Evolutionary conservation across 1,284 basidiomycete genomes (phyloP), one percentile per base, ranked within the genome.

Genomic region (Heliocybe sulcata): DNA sequence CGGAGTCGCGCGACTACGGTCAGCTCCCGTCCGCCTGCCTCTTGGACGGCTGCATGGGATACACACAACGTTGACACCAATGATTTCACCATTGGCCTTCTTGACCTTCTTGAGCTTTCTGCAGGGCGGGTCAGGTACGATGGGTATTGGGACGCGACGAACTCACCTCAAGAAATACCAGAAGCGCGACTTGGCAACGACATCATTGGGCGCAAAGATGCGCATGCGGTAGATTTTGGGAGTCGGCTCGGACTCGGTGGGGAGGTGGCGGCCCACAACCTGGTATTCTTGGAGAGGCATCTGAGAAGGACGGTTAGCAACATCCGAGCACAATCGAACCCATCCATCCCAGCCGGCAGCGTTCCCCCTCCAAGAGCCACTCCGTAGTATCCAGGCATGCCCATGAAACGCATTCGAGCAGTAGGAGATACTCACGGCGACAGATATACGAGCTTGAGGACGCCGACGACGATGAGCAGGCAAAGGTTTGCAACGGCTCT

Each of bases 161-260:
- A 63, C 70, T 63, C 62, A 88, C 87, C 87, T 81, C 63, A 99
- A 83, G 85, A 97, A 99, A 82, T 98, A 99, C 96, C 97, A 99
- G 90, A 97, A 99, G 61, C 96, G 90, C 58, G 92, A 97, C 83
- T 99, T 98, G 68, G 97, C 97, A 66, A 99, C 93, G 63, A 98
- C 88, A 65, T 97, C 94, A 75, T 99, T 99, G 65, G 92, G 92
- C 62, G 97, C 96, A 71, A 99, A 99, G 73, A 99, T 98, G 73
- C 96, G 90, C 96, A 99, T 99, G 68, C 97, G 92, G 84, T 92
- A 98, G 72, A 94, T 91, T 81, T 98, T 98, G 62, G 96, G 96
- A 61, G 83, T 90, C 57, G 93, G 92, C 65, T 98, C 92, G 63
- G 83, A 73, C 79, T 95, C 93, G 57, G 94, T 95, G 68, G 96